Conservation (phyloP, 1,139 yeast genomes). For the Candida gigantensis region DNA sequence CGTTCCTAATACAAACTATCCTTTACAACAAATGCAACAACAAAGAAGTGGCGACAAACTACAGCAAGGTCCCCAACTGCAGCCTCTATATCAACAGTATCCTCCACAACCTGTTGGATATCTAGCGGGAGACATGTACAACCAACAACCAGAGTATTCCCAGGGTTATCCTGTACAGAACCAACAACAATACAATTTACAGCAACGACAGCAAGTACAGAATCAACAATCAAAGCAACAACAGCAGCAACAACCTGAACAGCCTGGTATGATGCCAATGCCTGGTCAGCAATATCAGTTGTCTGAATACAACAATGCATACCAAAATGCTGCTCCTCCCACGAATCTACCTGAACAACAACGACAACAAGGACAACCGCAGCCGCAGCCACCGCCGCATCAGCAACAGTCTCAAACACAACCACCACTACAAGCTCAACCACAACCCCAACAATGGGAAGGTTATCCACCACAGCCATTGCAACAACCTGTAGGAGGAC, state of each 20-base stretch:
- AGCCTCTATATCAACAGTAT: conserved; percentile 11
- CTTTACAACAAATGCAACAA: conserved; percentile 6
- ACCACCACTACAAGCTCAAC: conserved; percentile 2
- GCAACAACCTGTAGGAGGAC: conserved; percentile 1
- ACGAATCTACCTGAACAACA: conserved; percentile 3
- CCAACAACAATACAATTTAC: conserved; percentile 9
- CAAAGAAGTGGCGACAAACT: conserved; percentile 7
- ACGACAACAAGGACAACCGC: conserved; percentile 8
- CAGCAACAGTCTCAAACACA: conserved; percentile 10
- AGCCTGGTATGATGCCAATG: conserved; percentile 6
- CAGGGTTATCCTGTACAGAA: conserved; percentile 7
- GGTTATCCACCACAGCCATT: conserved; percentile 6
- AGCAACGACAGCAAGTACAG: conserved; percentile 9
- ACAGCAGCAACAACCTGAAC: no score
- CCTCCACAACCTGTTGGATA: conserved; percentile 15
- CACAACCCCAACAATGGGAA: conserved; percentile 8
- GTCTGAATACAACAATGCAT: neutral
- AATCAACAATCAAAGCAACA: conserved; percentile 4
- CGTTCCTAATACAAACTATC: conserved; percentile 7
- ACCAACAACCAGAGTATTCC: conserved; percentile 9
- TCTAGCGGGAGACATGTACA: conserved; percentile 11
- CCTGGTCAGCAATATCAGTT: conserved; percentile 8
- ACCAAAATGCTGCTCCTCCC: conserved; percentile 1
- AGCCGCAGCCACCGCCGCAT: conserved; percentile 6
- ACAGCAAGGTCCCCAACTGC: conserved; percentile 9